Percentiles rank a stretch among this genome's conserved stretches.
Evolutionary conservation across 78 protist genomes (phyloP).

Genomic region (Monosiga brevicollis): DNA sequence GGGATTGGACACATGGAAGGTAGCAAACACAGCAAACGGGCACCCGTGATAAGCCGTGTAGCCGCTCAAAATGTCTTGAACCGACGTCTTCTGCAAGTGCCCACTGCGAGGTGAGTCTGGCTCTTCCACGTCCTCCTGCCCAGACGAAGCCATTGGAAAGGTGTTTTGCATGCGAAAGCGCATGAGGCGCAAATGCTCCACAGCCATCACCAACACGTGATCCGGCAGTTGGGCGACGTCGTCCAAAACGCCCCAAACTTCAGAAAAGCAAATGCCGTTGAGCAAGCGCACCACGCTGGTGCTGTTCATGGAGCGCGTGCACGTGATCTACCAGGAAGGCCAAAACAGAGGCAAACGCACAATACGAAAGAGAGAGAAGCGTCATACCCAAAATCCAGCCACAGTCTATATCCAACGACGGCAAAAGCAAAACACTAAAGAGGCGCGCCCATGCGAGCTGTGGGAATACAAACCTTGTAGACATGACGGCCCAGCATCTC

Average conservation of each 20-base stretch:
- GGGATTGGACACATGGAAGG: too few relatives aligned
- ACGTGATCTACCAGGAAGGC: background rate
- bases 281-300: background rate
- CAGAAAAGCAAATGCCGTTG: background rate
- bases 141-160: too few relatives aligned
- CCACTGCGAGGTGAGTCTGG: too few relatives aligned
- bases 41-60: too few relatives aligned
- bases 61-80: too few relatives aligned
- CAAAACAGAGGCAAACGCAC: too few relatives aligned
- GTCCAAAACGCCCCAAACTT: background rate
- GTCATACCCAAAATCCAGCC: background rate
- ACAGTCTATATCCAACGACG: background rate
- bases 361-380: background rate
- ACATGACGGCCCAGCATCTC: background rate
- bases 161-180: background rate
- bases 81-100: too few relatives aligned
- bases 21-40: too few relatives aligned
- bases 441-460: too few relatives aligned
- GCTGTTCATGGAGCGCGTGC: background rate
- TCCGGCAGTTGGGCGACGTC: background rate
- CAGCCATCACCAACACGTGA: background rate
- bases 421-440: background rate
- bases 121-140: too few relatives aligned
- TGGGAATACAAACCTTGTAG: background rate
- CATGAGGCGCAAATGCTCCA: background rate